Conservation (phyloP, 306 rosid species). For the Calophaca sinica region DNA sequence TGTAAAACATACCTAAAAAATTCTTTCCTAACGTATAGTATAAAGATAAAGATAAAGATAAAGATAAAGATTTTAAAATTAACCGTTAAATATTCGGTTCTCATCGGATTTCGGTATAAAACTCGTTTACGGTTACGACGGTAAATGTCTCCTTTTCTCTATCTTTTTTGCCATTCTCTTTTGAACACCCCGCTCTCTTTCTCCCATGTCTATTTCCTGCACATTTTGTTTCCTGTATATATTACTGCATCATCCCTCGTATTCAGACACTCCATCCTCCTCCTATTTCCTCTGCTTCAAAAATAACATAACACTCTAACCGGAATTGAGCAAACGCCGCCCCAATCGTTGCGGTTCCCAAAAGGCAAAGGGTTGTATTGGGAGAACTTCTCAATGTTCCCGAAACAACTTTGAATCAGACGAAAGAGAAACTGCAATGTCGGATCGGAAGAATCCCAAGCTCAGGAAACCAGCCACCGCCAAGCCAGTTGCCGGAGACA, state of each 20-base stretch:
- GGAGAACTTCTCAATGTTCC: constrained; percentile 55
- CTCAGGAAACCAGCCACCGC: constrained; percentile 22
- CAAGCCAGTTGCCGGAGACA: no score
- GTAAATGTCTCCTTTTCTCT: no score
- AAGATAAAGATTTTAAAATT: no score
- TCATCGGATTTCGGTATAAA: no score
- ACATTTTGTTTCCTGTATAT: neutral
- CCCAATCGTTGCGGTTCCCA: neutral
- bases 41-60: no score
- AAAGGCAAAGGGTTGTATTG: constrained; percentile 62
- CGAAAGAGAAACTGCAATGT: constrained; percentile 32
- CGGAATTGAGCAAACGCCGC: constrained; percentile 51
- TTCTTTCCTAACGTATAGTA: no score
- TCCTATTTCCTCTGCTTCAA: neutral
- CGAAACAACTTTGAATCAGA: neutral
- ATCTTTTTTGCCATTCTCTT: neutral
- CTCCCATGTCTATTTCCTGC: no score
- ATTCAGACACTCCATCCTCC: neutral
- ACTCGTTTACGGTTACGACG: no score
- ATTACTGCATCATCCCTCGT: neutral
- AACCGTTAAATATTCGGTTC: no score
- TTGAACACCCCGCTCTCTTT: neutral
- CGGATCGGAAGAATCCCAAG: constrained; percentile 30
- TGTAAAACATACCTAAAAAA: no score
- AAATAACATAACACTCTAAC: neutral